Percentiles rank a stretch among this genome's conserved stretches.
These are phyloP conservation scores for Arthrobotrys megalospora DNA, from an alignment of 2,329 filamentous ascomycete genomes.

Conservation along the genomic window DNA sequence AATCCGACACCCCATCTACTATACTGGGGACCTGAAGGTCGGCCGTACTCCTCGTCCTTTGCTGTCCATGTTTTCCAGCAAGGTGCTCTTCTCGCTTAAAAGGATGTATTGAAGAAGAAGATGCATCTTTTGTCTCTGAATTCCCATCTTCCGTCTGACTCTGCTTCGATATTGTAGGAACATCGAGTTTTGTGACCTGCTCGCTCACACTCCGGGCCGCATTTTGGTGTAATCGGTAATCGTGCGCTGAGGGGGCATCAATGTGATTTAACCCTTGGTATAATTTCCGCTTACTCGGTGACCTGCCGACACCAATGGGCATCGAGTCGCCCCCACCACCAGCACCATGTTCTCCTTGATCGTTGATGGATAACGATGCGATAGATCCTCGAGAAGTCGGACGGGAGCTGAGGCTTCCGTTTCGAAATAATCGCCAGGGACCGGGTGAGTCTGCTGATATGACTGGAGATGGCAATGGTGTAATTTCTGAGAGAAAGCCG, in stretches of 20 bases:
- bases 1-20: constrained; percentile 73
- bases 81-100: constrained; percentile 64
- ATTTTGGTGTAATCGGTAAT: constrained; percentile 47
- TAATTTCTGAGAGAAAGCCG: constrained; percentile 70
- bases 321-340: constrained; percentile 70
- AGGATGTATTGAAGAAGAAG: constrained; percentile 50
- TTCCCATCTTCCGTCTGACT: constrained; percentile 53
- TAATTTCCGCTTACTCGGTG: constrained; percentile 74
- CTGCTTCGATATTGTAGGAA: constrained; percentile 57
- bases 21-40: constrained; percentile 79
- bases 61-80: constrained; percentile 65
- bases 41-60: constrained; percentile 64
- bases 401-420: constrained; percentile 70
- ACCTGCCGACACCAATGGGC: constrained; percentile 67
- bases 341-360: constrained; percentile 65
- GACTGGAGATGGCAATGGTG: constrained; percentile 83
- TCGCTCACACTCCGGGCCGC: constrained; percentile 61
- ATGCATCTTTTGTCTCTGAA: constrained; percentile 61
- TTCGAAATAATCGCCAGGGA: constrained; percentile 74
- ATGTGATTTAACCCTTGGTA: constrained; percentile 71
- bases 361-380: constrained; percentile 71
- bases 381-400: constrained; percentile 68
- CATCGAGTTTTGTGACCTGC: constrained; percentile 60
- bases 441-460: constrained; percentile 77
- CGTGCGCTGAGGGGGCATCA: constrained; percentile 62